Evolutionary conservation across 2,329 filamentous ascomycete species (phyloP).

Genomic region (Coleophoma eucalyptorum): DNA sequence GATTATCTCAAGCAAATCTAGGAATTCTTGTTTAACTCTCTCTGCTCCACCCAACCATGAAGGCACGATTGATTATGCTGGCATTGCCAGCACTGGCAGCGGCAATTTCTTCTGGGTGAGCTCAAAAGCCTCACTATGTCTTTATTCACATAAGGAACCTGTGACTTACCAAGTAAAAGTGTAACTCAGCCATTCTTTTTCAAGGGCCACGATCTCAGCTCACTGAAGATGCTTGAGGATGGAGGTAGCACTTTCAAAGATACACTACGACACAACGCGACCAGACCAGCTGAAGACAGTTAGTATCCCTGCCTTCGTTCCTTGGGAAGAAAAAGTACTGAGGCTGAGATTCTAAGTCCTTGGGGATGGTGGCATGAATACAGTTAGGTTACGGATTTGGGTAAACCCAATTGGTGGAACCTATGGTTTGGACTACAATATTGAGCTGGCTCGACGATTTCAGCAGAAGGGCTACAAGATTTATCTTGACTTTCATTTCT

Average conservation of each 20-base stretch:
- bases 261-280: slow-evolving; percentile 27
- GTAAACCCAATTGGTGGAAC: slow-evolving; percentile 61
- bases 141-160: too few relatives aligned
- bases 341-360: slow-evolving; percentile 34
- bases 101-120: too few relatives aligned
- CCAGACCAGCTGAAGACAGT: slow-evolving; percentile 51
- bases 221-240: slow-evolving; percentile 30
- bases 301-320: too few relatives aligned
- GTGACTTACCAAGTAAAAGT: background rate
- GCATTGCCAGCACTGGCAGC: too few relatives aligned
- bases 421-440: slow-evolving; percentile 67
- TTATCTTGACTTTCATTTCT: slow-evolving; percentile 60
- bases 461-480: slow-evolving; percentile 53
- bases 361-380: slow-evolving; percentile 59
- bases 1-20: too few relatives aligned
- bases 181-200: slow-evolving; percentile 22
- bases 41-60: background rate
- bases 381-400: slow-evolving; percentile 67
- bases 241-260: slow-evolving; percentile 33
- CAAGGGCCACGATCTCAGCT: slow-evolving; percentile 35
- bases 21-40: background rate
- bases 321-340: too few relatives aligned
- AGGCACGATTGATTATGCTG: too few relatives aligned
- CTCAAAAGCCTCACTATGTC: too few relatives aligned
- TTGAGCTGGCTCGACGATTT: slow-evolving; percentile 60